Evolutionary conservation across 169 alveolate species (phyloP).

Genomic region (Plasmodium relictum): DNA sequence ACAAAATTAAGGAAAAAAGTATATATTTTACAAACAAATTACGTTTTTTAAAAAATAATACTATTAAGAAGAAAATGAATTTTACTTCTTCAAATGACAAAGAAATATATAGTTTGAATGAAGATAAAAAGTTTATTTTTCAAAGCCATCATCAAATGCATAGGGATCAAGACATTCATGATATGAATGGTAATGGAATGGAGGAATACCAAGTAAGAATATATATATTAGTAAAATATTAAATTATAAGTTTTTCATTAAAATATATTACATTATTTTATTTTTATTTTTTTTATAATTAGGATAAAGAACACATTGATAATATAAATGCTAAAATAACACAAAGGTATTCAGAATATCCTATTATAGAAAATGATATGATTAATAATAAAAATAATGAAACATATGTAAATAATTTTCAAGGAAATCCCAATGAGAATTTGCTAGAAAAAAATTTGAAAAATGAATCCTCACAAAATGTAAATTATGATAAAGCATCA

Average conservation of each 20-base stretch:
- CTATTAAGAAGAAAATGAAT: not conserved
- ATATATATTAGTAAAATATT: not conserved
- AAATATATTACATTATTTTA: not conserved
- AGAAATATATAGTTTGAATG: slow-evolving; percentile 14
- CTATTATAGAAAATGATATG: not conserved
- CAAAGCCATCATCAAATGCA: slow-evolving; percentile 56
- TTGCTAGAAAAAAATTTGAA: not conserved
- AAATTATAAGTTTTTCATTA: not conserved
- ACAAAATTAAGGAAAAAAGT: slow-evolving; percentile 12
- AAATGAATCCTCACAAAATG: slow-evolving; percentile 14
- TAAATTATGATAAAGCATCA: slow-evolving; percentile 26
- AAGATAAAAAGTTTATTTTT: slow-evolving; percentile 11
- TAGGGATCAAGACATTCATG: slow-evolving; percentile 6
- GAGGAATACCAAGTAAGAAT: slow-evolving; percentile 13
- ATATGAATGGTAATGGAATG: not conserved
- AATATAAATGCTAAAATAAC: not conserved
- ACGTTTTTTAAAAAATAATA: not conserved
- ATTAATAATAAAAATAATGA: not conserved
- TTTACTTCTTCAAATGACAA: not conserved
- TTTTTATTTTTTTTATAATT: not conserved
- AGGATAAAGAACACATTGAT: not conserved
- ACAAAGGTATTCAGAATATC: not conserved
- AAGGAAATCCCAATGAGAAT: slow-evolving; percentile 25
- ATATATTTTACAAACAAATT: slow-evolving; percentile 14
- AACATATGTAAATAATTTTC: not conserved